Base-by-base conservation (phyloP, 139 green algal species). In the Pleodorina starrii region DNA sequence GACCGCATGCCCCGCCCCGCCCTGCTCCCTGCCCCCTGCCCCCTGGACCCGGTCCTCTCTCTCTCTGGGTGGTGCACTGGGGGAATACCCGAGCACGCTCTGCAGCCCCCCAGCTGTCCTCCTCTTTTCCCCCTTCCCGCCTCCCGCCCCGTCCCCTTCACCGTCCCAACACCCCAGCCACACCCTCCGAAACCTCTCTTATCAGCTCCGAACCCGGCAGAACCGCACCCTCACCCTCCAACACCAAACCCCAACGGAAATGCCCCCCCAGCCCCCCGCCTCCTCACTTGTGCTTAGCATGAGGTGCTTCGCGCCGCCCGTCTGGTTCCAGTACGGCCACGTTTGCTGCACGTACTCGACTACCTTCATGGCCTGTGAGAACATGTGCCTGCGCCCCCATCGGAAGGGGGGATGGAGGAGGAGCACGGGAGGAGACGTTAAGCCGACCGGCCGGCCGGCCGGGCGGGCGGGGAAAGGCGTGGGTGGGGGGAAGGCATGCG, bases 311-410 rank as follows among this genome's bases (percentile, higher is more conserved):
- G 90, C 90, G 11, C 90, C 90, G 7, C 60, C 68, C 36, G 90
- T 93, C 6, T 29, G 25, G 84, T 93, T 93, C 90, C 90, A 93
- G 51, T 75, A 87, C 12, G 90, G 90, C 90, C 90, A 93, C 29
- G 83, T 89, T 7, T 69, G 23, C 57, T 44, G 29, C 35, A 93
- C 76, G 68, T 91, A 90, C 12, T 84, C 7, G 17, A 93, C 66
- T 44, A 93, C 90, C 19, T 48, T 27, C 21, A 29, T 66, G 0
- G 90, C 81, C 40, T 91, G 87, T 1, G 29, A 32, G 50, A 68
- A 91, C 80, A 93, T 25, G 66, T 93, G 91, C 86, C 90, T 92
- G 85, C 32, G 11, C n/a, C n/a, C n/a, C n/a, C n/a, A n/a, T n/a
- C n/a, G n/a, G n/a, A n/a, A n/a, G n/a, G n/a, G n/a, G n/a, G n/a